Evolutionary conservation across 495 filamentous ascomycete genomes (phyloP), one percentile per base, ranked within the genome.

Genomic region (Penicillium silybi): DNA sequence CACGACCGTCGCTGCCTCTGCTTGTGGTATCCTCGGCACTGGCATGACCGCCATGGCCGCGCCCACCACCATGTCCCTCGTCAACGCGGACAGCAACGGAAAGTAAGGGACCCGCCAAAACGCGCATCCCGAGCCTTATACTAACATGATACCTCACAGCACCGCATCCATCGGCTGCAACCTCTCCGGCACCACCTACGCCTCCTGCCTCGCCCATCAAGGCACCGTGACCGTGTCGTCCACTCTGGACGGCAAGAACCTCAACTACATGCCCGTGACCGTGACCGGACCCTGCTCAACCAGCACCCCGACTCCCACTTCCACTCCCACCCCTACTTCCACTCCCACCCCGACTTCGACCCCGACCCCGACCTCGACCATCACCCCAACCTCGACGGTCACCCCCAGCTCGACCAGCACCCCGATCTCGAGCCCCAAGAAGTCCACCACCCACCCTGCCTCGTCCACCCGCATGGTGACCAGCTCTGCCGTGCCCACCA

Each of bases 261-360:
- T 70, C 17, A 59, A 66, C 51, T 64, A 50, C 48, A 56, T 69
- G 46, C 37, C 65, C 35, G 58, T 70, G 41, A 70, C 69, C 17
- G 50, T 70, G 26, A 59, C 60, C 15, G 58, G 54, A 15, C 48
- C 41, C 49, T 47, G 43, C 54, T 53, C 46, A 8, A 61, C 50
- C 44, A 57, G 53, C 48, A 61, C 54, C 37, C 53, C 53, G 23
- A 62, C 56, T n/a, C 57, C 59, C 10, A 62, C 57, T 19, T 18
- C 49, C 1, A 53, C 54, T 18, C 29, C 44, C 25, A 66, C 65
- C 37, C 51, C 59, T n/a, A 63, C 60, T 29, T 52, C 63, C 20
- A 61, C 62, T 43, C 27, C 50, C 2, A 65, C 59, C 20, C 38
- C 49, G 22, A 59, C 60, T 18, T 38, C 32, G 35, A 22, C 46